These are phyloP conservation scores for Ascochyta clinopodiicola DNA, from an alignment of 2,329 filamentous ascomycete species.

Conservation along the genomic window DNA sequence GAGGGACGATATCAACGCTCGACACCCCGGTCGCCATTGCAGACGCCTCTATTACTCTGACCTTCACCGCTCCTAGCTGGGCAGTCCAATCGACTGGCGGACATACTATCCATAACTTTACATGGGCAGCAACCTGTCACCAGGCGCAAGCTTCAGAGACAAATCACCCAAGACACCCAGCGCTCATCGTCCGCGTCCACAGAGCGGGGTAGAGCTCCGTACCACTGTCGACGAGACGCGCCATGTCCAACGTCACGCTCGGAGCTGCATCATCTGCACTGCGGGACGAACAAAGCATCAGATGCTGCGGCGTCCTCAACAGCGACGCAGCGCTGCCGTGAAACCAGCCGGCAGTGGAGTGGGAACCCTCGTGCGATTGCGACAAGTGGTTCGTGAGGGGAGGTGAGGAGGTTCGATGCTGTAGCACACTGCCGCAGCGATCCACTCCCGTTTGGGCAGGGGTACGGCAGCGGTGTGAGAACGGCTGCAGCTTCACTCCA, in stretches of 20 bases:
- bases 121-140: neutral
- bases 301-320: constrained; percentile 12
- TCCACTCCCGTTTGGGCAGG: neutral
- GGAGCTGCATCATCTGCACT: constrained; percentile 9
- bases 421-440: constrained; percentile 14
- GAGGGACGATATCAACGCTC: constrained; percentile 11
- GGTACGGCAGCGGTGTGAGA: constrained; percentile 12
- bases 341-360: constrained; percentile 2
- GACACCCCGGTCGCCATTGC: constrained; percentile 12
- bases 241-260: constrained; percentile 13
- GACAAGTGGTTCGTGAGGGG: constrained; percentile 5
- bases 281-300: constrained; percentile 16
- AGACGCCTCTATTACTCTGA: neutral
- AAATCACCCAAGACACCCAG: neutral
- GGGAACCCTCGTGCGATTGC: constrained; percentile 9
- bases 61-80: neutral
- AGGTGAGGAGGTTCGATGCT: constrained; percentile 7
- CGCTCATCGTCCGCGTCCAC: neutral
- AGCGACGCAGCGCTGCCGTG: constrained; percentile 11
- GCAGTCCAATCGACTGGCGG: neutral
- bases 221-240: constrained; percentile 7
- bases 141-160: neutral
- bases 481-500: neutral
- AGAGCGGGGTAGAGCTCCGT: constrained; percentile 17
- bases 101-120: neutral